Percentiles rank a stretch among this genome's conserved stretches.
These are phyloP conservation scores for Geranomyces michiganensis DNA, from an alignment of 192 early-diverging fungal genomes.

Conservation along the genomic window DNA sequence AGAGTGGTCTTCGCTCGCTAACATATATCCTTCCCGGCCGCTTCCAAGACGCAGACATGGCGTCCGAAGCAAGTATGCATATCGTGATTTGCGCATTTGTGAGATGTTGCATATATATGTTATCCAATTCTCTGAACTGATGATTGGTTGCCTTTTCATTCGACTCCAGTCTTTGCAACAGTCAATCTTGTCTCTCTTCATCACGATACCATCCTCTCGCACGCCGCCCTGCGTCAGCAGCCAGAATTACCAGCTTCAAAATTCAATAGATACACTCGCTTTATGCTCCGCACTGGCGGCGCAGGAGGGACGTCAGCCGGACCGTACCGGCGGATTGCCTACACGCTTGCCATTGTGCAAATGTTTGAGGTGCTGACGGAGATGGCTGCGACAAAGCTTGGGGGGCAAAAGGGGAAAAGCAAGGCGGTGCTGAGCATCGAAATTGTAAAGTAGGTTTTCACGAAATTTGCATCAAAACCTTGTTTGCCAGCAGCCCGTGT, in stretches of 20 bases:
- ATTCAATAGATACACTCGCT: constrained; percentile 77
- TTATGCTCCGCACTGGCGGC: constrained; percentile 54
- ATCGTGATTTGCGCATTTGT: not conserved
- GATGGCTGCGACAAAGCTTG: constrained; percentile 73
- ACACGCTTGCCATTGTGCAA: constrained; percentile 71
- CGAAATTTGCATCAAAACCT: too few relatives aligned
- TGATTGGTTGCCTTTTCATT: too few relatives aligned
- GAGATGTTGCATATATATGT: too few relatives aligned
- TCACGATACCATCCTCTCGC: constrained; percentile 81
- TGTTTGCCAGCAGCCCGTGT: not conserved
- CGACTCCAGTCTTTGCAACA: constrained; percentile 70
- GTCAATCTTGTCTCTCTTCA: constrained; percentile 81
- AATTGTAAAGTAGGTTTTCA: constrained; percentile 59
- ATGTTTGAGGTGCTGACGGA: constrained; percentile 73
- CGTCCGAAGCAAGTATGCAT: constrained; percentile 74
- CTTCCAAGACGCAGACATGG: constrained; percentile 90
- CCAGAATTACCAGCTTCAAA: constrained; percentile 30
- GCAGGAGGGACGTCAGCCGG: too few relatives aligned
- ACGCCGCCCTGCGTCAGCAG: constrained; percentile 41
- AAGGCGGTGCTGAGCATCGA: constrained; percentile 67
- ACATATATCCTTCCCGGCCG: constrained; percentile 94
- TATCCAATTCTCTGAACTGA: too few relatives aligned
- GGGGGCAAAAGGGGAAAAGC: constrained; percentile 65
- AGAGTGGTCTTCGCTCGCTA: constrained; percentile 81
- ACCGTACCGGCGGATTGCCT: constrained; percentile 59